phyloP scores from a whole-genome alignment of 176 grass and related monocot species.

The Eragrostis nindensis region DNA sequence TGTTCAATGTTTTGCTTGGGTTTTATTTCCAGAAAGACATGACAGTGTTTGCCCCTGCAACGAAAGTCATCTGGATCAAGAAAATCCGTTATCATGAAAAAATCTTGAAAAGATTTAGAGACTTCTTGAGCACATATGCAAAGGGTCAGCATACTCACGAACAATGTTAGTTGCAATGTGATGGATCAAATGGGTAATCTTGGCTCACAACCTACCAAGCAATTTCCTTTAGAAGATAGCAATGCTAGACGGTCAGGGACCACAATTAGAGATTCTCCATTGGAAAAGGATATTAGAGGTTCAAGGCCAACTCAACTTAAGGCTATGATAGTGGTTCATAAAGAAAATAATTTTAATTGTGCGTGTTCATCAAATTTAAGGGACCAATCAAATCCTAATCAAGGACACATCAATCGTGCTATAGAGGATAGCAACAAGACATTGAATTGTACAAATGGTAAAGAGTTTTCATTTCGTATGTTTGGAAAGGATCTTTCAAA shows the following conservation, averaged over 20 bases:
- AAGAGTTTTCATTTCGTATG: background rate
- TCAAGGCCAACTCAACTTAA: background rate
- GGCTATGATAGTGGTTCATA: background rate
- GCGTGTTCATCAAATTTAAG: no score
- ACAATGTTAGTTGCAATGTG: background rate
- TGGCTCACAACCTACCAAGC: background rate
- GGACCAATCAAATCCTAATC: no score
- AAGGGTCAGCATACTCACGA: background rate
- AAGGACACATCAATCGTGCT: no score
- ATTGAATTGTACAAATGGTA: background rate
- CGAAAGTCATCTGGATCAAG: background rate
- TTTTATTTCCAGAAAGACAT: background rate
- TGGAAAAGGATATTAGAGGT: background rate
- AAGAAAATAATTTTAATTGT: background rate
- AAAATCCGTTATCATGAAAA: background rate
- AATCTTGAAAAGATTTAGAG: background rate
- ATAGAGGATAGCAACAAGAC: background rate
- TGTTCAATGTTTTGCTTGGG: no score
- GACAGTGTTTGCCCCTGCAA: background rate
- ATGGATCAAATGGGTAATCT: no score
- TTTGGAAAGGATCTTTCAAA: background rate
- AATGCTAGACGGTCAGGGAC: background rate
- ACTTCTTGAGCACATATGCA: background rate
- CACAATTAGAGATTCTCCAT: background rate
- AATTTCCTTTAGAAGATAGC: background rate